Conservation (phyloP, 805 yeast species). For the Sugiyamaella valdiviana region DNA sequence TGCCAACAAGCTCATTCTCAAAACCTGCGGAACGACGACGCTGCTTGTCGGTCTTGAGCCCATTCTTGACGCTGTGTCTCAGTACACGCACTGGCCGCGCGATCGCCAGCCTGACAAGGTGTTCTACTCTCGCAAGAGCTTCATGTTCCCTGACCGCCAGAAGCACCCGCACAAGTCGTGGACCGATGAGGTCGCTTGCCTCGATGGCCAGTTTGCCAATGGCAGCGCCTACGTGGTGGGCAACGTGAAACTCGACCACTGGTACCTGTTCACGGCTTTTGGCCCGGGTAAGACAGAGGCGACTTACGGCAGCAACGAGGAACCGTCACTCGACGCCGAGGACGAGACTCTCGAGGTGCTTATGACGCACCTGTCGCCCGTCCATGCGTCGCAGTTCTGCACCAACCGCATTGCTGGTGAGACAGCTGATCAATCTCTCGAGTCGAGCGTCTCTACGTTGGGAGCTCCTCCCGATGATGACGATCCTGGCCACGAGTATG, state of each 20-base stretch:
- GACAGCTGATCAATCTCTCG: constrained; percentile 33
- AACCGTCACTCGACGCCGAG: constrained; percentile 5
- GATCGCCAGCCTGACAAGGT: constrained; percentile 49
- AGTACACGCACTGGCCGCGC: constrained; percentile 38
- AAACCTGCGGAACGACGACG: constrained; percentile 96
- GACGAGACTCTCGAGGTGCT: constrained; percentile 83
- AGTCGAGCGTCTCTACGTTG: constrained; percentile 27
- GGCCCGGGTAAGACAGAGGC: neutral
- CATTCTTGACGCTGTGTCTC: constrained; percentile 47
- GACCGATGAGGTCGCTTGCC: constrained; percentile 68
- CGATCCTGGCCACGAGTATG: constrained; percentile 78
- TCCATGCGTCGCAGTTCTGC: constrained; percentile 52
- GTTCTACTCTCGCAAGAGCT: constrained; percentile 85
- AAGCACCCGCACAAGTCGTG: constrained; percentile 75
- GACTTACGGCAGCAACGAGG: neutral
- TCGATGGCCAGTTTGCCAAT: constrained; percentile 56
- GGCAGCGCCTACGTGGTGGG: constrained; percentile 76
- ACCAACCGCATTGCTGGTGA: constrained; percentile 38
- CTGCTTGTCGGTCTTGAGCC: constrained; percentile 69
- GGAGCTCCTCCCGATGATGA: constrained; percentile 37
- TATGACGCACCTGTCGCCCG: constrained; percentile 75
- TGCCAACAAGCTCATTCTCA: constrained; percentile 75
- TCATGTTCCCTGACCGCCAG: constrained; percentile 88
- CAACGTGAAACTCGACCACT: constrained; percentile 71
- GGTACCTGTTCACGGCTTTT: constrained; percentile 70